Evolutionary conservation across 148 eudicot genomes (phyloP).

Genomic region (Cornus suecica): DNA sequence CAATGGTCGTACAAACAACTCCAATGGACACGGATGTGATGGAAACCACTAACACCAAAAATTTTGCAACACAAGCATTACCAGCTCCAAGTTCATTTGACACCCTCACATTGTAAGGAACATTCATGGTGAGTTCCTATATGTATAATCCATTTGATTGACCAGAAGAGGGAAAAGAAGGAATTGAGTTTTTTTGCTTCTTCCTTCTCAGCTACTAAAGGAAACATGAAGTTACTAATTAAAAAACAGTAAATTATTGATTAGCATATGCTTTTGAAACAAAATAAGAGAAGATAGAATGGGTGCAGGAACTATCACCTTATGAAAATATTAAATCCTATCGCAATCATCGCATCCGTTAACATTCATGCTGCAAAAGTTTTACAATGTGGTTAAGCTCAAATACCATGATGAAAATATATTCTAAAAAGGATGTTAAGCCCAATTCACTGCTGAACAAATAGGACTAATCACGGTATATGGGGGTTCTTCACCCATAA

Average conservation of each 20-base stretch:
- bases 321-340: slow-evolving; percentile 82
- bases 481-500: no score
- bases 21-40: slow-evolving; percentile 49
- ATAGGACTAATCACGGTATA: no score
- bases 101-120: slow-evolving; percentile 55
- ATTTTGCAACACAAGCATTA: slow-evolving; percentile 51
- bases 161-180: neutral
- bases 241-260: neutral
- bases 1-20: slow-evolving; percentile 30
- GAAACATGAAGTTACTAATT: neutral
- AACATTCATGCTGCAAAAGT: slow-evolving; percentile 68
- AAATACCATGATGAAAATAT: no score
- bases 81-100: slow-evolving; percentile 71
- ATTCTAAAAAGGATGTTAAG: no score
- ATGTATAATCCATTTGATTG: neutral
- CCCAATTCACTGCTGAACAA: no score
- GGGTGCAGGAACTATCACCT: slow-evolving; percentile 37
- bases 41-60: slow-evolving; percentile 53
- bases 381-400: no score
- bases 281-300: neutral
- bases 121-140: neutral
- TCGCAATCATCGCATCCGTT: slow-evolving; percentile 74
- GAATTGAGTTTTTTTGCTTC: neutral
- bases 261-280: neutral
- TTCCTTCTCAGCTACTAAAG: neutral